Evolutionary conservation across 2,329 filamentous ascomycete species (phyloP), one percentile per base, ranked within the genome.

Genomic region (Aspergillus ochraceoroseus): DNA sequence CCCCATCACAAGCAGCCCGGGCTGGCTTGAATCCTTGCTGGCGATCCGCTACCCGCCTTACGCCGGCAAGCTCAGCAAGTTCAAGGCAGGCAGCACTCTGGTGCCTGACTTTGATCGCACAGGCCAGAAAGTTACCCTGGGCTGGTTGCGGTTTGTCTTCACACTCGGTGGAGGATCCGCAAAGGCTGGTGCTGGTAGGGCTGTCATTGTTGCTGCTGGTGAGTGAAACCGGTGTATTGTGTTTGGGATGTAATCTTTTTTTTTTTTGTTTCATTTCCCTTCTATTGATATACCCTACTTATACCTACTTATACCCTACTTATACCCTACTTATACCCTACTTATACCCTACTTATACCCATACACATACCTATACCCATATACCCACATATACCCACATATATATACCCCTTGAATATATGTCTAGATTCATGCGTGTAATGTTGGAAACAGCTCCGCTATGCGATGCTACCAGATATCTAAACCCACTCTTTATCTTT

Each of bases 71-170:
- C 58, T 73, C 47, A 66, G 70, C 57, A 69, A 72, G 48, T 70
- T 74, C 52, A 62, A 67, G 43, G 61, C 61, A 7, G 74, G 76
- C 64, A 72, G 65, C 39, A 67, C 70, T 2, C 37, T 72, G 47
- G 73, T 70, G 45, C 79, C 79, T 2, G 72, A 80, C 54, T 82
- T 82, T 55, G 77, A 82, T 58, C 72, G 79, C 17, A 61, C 75
- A 28, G 78, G 79, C 6, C 64, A 62, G 7, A 66, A 64, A 47
- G 45, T 66, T 28, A 52, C 55, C 12, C 51, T 67, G 15, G 62
- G 63, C 37, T 66, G 65, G 63, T 30, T 70, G 38, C 59, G 61
- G 22, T 67, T 51, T 37, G 43, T 70, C 31, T 35, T 69, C 40
- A 67, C 63, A 3, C 49, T 70, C 15, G 66, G 67, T 27, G 67